Percentiles rank a stretch among this genome's conserved stretches.
These are phyloP conservation scores for Amphirosellinia nigrospora DNA, from an alignment of 495 filamentous ascomycete genomes.

Conservation along the genomic window DNA sequence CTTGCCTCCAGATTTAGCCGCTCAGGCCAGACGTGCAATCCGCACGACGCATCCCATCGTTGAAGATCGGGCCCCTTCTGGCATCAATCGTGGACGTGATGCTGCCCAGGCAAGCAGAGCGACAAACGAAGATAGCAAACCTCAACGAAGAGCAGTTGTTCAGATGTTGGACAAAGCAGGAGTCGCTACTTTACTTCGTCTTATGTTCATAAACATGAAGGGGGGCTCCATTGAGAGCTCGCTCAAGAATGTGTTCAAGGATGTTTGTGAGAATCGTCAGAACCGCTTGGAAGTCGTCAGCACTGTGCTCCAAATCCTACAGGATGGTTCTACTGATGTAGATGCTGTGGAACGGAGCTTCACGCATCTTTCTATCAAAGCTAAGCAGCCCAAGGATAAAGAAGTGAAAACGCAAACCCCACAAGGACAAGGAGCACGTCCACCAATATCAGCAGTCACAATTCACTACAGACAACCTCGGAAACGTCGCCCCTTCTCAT, in stretches of 20 bases:
- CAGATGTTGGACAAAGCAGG: conserved; percentile 98
- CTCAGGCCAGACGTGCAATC: conserved; percentile 75
- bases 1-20: conserved; percentile 82
- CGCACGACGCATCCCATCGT: conserved; percentile 34
- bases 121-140: conserved; percentile 57
- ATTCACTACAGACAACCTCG: conserved; percentile 60
- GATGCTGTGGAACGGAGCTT: conserved; percentile 95
- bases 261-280: conserved; percentile 91
- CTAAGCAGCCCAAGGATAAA: conserved; percentile 74
- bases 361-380: conserved; percentile 85
- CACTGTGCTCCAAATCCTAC: conserved; percentile 89
- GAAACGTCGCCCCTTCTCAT: conserved; percentile 94
- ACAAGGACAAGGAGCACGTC: conserved; percentile 71
- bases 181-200: conserved; percentile 87
- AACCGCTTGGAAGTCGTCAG: conserved; percentile 95
- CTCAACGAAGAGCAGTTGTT: conserved; percentile 76
- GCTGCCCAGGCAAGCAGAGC: conserved; percentile 36
- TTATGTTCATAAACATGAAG: conserved; percentile 96
- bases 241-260: conserved; percentile 82
- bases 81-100: conserved; percentile 37
- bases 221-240: conserved; percentile 76
- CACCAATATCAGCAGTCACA: conserved; percentile 57
- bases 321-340: conserved; percentile 92
- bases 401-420: conserved; percentile 74
- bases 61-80: conserved; percentile 32